Percentiles rank a stretch among this genome's conserved stretches.
These are phyloP conservation scores for Thelonectria discophora DNA, from an alignment of 2,329 filamentous ascomycete species.

Conservation along the genomic window DNA sequence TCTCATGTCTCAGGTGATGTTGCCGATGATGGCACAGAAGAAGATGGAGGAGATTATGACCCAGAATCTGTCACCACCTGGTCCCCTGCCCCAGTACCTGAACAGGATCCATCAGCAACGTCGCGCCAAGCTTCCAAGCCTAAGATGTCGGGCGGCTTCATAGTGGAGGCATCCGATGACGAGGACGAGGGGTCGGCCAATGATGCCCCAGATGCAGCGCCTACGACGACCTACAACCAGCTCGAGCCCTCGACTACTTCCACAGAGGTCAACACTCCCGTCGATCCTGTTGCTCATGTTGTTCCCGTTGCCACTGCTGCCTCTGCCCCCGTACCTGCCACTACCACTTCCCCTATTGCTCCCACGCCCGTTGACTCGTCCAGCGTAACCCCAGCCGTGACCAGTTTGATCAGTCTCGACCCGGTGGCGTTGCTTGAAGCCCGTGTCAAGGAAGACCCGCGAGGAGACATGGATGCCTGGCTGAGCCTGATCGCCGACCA, in stretches of 20 bases:
- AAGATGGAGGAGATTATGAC: conserved; percentile 67
- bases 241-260: conserved; percentile 30
- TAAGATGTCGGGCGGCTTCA: conserved; percentile 67
- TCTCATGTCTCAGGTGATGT: conserved; percentile 60
- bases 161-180: conserved; percentile 68
- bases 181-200: conserved; percentile 54
- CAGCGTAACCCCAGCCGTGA: conserved; percentile 49
- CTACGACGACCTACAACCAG: conserved; percentile 27
- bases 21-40: conserved; percentile 59
- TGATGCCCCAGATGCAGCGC: conserved; percentile 28
- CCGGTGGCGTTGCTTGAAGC: conserved; percentile 85
- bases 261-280: conserved; percentile 36
- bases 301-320: conserved; percentile 16
- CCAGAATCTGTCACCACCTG: conserved; percentile 63
- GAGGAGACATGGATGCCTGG: conserved; percentile 94
- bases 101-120: conserved; percentile 41
- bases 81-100: conserved; percentile 50
- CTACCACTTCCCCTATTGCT: conserved; percentile 33
- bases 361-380: conserved; percentile 38
- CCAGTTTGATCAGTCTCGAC: conserved; percentile 65
- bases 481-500: conserved; percentile 85
- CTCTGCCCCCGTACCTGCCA: conserved; percentile 24
- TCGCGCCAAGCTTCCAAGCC: conserved; percentile 57
- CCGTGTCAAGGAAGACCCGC: conserved; percentile 89
- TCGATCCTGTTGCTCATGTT: conserved; percentile 13